Percentiles rank a stretch among this genome's conserved stretches.
Conservation (phyloP, 257 asterid genomes). For the Linaria vulgaris region DNA sequence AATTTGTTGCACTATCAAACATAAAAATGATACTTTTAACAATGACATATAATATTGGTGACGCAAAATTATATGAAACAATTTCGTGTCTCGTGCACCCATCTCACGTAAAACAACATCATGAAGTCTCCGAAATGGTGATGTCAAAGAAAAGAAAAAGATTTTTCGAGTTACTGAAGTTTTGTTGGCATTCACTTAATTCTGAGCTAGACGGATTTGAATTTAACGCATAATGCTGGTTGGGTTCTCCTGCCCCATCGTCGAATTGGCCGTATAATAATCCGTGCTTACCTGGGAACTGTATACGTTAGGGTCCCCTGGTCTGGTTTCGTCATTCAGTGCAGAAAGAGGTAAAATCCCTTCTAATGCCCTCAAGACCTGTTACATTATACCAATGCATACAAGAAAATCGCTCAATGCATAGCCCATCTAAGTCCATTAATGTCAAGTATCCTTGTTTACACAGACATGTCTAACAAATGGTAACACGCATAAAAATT, state of each 20-base stretch:
- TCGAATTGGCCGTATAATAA: constrained; percentile 59
- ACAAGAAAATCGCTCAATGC: not conserved
- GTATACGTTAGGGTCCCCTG: constrained; percentile 69
- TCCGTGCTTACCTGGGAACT: constrained; percentile 84
- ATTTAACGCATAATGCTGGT: constrained; percentile 77
- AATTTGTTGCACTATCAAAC: too few species aligned
- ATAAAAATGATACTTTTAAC: too few species aligned
- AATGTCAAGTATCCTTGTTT: too few species aligned
- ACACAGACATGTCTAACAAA: too few species aligned
- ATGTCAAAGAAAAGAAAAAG: constrained; percentile 31
- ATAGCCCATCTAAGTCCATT: not conserved
- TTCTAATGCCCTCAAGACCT: constrained; percentile 93
- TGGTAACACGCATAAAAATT: too few species aligned
- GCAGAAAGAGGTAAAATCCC: constrained; percentile 76
- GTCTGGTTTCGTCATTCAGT: constrained; percentile 67
- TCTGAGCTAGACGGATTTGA: constrained; percentile 86
- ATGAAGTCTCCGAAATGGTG: constrained; percentile 5
- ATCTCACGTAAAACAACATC: not conserved
- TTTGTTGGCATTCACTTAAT: constrained; percentile 72
- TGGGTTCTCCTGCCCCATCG: constrained; percentile 70
- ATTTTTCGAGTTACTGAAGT: constrained; percentile 69
- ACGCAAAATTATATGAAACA: not conserved
- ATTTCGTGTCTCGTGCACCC: not conserved
- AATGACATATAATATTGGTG: not conserved
- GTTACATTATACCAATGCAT: too few species aligned